A percentile compares a stretch with the other conserved stretches of the same genome.
These are phyloP conservation scores for Linum lewisii DNA, from an alignment of 345 rosid species.

Conservation along the genomic window DNA sequence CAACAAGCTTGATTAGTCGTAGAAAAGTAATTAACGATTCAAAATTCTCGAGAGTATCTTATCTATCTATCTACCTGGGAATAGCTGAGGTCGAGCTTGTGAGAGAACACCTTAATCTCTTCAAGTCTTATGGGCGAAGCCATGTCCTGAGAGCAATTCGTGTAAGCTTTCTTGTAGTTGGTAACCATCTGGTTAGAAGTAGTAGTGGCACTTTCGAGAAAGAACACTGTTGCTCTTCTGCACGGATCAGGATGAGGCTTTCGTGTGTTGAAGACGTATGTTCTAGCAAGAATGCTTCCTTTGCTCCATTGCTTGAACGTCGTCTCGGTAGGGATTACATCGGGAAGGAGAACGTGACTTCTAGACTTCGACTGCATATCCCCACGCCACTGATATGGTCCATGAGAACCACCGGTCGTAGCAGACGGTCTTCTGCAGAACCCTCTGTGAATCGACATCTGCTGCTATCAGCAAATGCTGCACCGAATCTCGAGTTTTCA, in stretches of 20 bases:
- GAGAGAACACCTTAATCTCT: conserved; percentile 56
- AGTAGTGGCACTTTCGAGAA: conserved; percentile 33
- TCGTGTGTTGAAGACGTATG: conserved; percentile 54
- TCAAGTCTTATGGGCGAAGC: conserved; percentile 49
- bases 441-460: conserved; percentile 47
- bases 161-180: conserved; percentile 42
- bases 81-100: conserved; percentile 38
- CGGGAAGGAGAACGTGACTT: conserved; percentile 24
- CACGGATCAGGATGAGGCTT: conserved; percentile 48
- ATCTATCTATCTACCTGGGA: conserved; percentile 44
- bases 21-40: not conserved
- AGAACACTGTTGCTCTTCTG: conserved; percentile 56
- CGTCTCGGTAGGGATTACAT: conserved; percentile 39
- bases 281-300: conserved; percentile 19
- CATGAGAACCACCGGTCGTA: conserved; percentile 64
- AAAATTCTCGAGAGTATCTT: too few species aligned
- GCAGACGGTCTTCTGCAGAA: conserved; percentile 72
- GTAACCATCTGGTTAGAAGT: conserved; percentile 11
- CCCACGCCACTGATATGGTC: conserved; percentile 88
- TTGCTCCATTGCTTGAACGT: conserved; percentile 64
- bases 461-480: conserved; percentile 48
- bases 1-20: too few species aligned
- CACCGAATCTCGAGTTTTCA: conserved; percentile 36
- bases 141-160: conserved; percentile 33
- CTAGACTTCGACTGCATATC: conserved; percentile 67